A percentile compares a stretch with the other conserved stretches of the same genome.
Conservation (phyloP, 2,329 filamentous ascomycete species). For the Fusarium dlaminii region DNA sequence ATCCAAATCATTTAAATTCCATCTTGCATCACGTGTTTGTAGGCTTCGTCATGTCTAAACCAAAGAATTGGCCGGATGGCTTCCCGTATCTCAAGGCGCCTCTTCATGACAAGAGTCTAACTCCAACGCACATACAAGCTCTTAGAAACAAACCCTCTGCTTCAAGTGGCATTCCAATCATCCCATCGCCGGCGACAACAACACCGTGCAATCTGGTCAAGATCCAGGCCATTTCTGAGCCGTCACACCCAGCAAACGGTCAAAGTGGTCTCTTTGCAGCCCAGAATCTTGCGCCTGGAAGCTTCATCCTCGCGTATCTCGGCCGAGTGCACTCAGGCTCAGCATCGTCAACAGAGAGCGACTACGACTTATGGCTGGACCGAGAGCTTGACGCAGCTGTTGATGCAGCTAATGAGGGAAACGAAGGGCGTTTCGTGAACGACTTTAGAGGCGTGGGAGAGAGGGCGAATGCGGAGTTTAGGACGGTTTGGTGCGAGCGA, state of each 20-base stretch:
- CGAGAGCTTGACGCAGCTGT: slow-evolving; percentile 65
- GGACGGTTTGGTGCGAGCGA: slow-evolving; percentile 64
- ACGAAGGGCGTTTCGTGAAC: slow-evolving; percentile 74
- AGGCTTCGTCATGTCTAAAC: slow-evolving; percentile 47
- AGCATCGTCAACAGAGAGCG: slow-evolving; percentile 46
- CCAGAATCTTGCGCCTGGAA: slow-evolving; percentile 60
- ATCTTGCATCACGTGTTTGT: neutral
- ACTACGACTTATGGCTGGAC: slow-evolving; percentile 74
- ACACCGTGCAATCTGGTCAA: slow-evolving; percentile 61
- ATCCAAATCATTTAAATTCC: neutral
- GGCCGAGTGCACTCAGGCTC: slow-evolving; percentile 63
- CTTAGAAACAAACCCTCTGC: slow-evolving; percentile 47
- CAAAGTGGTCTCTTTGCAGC: slow-evolving; percentile 70
- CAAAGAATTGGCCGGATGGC: slow-evolving; percentile 67
- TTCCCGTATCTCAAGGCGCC: slow-evolving; percentile 64
- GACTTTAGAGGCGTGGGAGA: slow-evolving; percentile 69
- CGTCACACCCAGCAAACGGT: slow-evolving; percentile 65
- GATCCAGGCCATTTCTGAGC: slow-evolving; percentile 62
- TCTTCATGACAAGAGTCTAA: slow-evolving; percentile 57
- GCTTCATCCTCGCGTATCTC: slow-evolving; percentile 69
- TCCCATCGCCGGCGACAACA: slow-evolving; percentile 46
- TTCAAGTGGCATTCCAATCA: slow-evolving; percentile 32
- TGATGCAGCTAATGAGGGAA: slow-evolving; percentile 66
- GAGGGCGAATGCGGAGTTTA: slow-evolving; percentile 67
- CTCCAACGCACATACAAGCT: slow-evolving; percentile 51